Evolutionary conservation across 495 filamentous ascomycete species (phyloP).

Genomic region (Beverwykella pulmonaria): DNA sequence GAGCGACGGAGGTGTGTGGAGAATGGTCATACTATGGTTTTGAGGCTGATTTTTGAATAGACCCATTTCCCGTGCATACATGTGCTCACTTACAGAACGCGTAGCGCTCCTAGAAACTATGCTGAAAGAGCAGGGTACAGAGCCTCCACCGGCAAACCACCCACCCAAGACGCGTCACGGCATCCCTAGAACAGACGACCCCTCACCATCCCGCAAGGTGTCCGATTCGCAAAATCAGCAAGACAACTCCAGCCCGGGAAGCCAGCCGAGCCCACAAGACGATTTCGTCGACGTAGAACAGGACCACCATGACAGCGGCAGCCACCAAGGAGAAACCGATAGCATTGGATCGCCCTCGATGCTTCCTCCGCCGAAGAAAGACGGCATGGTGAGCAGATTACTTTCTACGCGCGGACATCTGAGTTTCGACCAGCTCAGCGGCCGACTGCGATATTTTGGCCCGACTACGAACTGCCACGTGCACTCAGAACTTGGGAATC

Average conservation of each 20-base stretch:
- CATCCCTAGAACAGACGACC: conserved; percentile 17
- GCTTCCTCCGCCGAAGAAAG: conserved; percentile 43
- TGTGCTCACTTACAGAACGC: conserved; percentile 56
- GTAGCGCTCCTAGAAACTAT: conserved; percentile 55
- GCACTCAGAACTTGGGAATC: conserved; percentile 37
- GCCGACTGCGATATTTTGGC: conserved; percentile 53
- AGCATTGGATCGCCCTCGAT: conserved; percentile 29
- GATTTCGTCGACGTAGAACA: conserved; percentile 35
- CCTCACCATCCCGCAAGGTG: conserved; percentile 20
- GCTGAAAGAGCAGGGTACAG: conserved; percentile 53
- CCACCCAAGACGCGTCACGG: conserved; percentile 54
- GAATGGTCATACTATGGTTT: too few relatives aligned
- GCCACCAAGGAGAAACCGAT: conserved; percentile 39
- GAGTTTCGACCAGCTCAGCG: conserved; percentile 51
- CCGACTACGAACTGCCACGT: conserved; percentile 51
- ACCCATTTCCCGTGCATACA: conserved; percentile 60
- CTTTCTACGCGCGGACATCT: conserved; percentile 51
- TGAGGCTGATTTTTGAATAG: conserved; percentile 32
- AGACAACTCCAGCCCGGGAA: conserved; percentile 40
- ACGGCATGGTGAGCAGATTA: conserved; percentile 49
- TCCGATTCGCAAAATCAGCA: conserved; percentile 7
- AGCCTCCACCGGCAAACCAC: conserved; percentile 54
- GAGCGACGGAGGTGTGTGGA: conserved; percentile 53
- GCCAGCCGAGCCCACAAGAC: conserved; percentile 39
- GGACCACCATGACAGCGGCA: conserved; percentile 42